These are phyloP conservation scores for Neohortaea acidophila DNA, from an alignment of 495 filamentous ascomycete genomes.

Conservation along the genomic window DNA sequence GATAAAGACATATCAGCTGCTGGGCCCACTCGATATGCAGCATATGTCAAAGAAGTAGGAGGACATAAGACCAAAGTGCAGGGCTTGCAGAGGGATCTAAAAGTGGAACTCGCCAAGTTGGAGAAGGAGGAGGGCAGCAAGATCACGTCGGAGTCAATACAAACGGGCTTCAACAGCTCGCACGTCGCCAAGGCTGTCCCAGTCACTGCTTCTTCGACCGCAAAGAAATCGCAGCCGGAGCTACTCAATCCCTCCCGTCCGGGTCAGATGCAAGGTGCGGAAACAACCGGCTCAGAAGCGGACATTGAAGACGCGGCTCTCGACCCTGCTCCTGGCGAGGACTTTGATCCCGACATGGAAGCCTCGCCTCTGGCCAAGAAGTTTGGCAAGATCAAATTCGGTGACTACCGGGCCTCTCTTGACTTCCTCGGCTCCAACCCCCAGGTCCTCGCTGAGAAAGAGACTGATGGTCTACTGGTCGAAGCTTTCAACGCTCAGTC, in stretches of 20 bases:
- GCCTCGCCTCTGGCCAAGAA: slow-evolving; percentile 58
- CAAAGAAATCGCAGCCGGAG: slow-evolving; percentile 43
- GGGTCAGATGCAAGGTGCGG: slow-evolving; percentile 18
- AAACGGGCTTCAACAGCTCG: slow-evolving; percentile 79
- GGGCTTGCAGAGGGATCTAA: slow-evolving; percentile 58
- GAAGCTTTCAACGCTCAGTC: slow-evolving; percentile 80
- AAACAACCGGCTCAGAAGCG: slow-evolving; percentile 44
- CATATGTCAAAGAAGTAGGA: slow-evolving; percentile 59
- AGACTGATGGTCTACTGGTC: slow-evolving; percentile 80
- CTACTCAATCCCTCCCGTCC: slow-evolving; percentile 54
- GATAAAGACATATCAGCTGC: slow-evolving; percentile 50
- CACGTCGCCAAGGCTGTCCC: slow-evolving; percentile 35
- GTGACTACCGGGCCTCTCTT: slow-evolving; percentile 55
- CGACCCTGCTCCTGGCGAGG: slow-evolving; percentile 27
- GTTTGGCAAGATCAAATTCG: slow-evolving; percentile 65
- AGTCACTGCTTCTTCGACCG: slow-evolving; percentile 13
- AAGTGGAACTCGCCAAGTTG: slow-evolving; percentile 56
- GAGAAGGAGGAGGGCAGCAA: slow-evolving; percentile 78
- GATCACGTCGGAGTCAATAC: slow-evolving; percentile 84
- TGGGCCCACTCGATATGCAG: slow-evolving; percentile 45
- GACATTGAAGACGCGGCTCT: slow-evolving; percentile 45
- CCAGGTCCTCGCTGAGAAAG: slow-evolving; percentile 63
- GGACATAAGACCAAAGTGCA: slow-evolving; percentile 63
- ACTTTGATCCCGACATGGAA: slow-evolving; percentile 52
- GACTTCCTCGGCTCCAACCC: slow-evolving; percentile 64